Percentiles rank a stretch among this genome's conserved stretches.
phyloP scores from a whole-genome alignment of 2,329 filamentous ascomycete species.

The Sodiomyces alkalinus region DNA sequence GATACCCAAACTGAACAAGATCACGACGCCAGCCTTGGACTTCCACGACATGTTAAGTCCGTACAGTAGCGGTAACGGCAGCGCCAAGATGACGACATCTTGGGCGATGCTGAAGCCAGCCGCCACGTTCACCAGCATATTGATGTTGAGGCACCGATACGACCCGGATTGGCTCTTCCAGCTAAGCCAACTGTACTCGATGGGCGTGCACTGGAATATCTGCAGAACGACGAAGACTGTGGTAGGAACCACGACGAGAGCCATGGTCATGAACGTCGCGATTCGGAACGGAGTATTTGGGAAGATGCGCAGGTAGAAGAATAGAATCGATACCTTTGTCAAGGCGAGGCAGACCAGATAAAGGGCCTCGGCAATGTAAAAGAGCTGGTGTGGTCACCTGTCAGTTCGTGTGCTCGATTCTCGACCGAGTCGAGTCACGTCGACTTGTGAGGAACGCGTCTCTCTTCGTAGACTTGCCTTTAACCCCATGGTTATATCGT shows the following conservation, averaged over 20 bases:
- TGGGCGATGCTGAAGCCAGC: slow-evolving; percentile 18
- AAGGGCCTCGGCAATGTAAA: slow-evolving; percentile 15
- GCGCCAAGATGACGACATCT: slow-evolving; percentile 17
- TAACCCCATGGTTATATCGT: slow-evolving; percentile 14
- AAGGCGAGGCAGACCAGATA: slow-evolving; percentile 16
- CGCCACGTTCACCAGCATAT: slow-evolving; percentile 14
- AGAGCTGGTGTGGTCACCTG: slow-evolving; percentile 8
- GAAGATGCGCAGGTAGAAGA: slow-evolving; percentile 19
- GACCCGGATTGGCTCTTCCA: slow-evolving; percentile 14
- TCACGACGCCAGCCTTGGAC: slow-evolving; percentile 13
- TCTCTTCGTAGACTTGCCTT: slow-evolving; percentile 10
- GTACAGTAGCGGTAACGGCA: slow-evolving; percentile 18
- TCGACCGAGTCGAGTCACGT: no score
- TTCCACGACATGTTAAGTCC: slow-evolving; percentile 14
- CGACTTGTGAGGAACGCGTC: no score
- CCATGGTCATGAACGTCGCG: slow-evolving; percentile 11
- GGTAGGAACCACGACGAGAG: slow-evolving; percentile 12
- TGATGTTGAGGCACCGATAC: slow-evolving; percentile 17
- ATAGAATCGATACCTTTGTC: slow-evolving; percentile 17
- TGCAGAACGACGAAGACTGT: slow-evolving; percentile 15
- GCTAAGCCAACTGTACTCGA: slow-evolving; percentile 16
- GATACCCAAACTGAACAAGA: slow-evolving; percentile 22
- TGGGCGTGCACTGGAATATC: slow-evolving; percentile 20
- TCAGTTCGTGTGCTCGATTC: neutral
- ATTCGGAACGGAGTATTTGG: slow-evolving; percentile 13